A percentile compares a stretch with the other conserved stretches of the same genome.
Evolutionary conservation across 208 protist species (phyloP).

Genomic region (Trypanosoma caninum): DNA sequence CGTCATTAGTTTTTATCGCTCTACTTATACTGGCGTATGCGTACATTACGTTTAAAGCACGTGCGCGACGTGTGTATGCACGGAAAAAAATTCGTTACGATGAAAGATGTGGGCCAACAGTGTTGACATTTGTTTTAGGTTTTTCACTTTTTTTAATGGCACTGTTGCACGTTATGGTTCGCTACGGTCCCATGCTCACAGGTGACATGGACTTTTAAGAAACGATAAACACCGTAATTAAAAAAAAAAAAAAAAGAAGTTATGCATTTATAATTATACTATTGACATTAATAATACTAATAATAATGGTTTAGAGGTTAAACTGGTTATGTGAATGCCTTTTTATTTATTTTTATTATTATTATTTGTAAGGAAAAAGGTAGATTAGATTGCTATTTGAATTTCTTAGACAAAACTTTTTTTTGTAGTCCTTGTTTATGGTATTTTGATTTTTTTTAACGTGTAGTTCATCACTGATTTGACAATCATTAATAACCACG

Average conservation of each 20-base stretch:
- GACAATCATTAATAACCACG: too few species aligned
- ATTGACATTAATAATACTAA: too few species aligned
- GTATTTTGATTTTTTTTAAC: too few species aligned
- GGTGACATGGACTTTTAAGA: constrained; percentile 65
- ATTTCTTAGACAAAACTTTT: too few species aligned
- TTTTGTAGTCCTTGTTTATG: too few species aligned
- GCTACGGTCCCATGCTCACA: constrained; percentile 86
- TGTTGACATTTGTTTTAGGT: constrained; percentile 62
- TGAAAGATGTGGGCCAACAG: constrained; percentile 54
- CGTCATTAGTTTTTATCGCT: constrained; percentile 43
- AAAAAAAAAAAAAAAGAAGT: too few species aligned
- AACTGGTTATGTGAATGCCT: too few species aligned
- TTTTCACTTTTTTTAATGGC: constrained; percentile 40
- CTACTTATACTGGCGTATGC: constrained; percentile 69
- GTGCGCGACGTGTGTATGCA: constrained; percentile 76
- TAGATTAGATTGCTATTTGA: background rate
- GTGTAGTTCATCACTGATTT: too few species aligned
- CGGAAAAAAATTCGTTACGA: constrained; percentile 86
- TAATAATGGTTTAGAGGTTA: background rate
- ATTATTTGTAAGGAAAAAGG: background rate
- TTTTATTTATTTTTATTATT: background rate
- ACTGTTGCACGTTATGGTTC: constrained; percentile 50
- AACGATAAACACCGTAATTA: background rate
- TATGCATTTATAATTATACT: too few species aligned
- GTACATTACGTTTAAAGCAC: constrained; percentile 68